phyloP scores from a whole-genome alignment of 208 protist genomes.

The Sergeia podlipaevii region DNA sequence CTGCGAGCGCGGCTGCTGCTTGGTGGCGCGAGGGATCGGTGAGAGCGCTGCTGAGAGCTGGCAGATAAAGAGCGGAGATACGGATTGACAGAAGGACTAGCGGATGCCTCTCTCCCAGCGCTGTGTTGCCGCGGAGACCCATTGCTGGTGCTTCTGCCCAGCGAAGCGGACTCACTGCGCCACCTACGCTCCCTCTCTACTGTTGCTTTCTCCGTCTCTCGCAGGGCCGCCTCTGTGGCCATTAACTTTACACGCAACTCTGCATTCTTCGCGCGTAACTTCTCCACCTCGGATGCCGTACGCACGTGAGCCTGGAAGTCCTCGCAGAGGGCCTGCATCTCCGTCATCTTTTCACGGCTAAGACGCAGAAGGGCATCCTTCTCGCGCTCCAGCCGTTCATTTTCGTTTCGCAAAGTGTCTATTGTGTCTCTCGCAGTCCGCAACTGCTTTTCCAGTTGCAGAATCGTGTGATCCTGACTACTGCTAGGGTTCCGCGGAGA shows the following conservation, averaged over 20 bases:
- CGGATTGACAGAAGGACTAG: constrained; percentile 18
- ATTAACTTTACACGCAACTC: constrained; percentile 40
- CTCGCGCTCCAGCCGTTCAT: constrained; percentile 52
- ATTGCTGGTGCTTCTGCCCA: too few species aligned
- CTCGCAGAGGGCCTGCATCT: constrained; percentile 81
- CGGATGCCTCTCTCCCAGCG: background rate
- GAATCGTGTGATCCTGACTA: background rate
- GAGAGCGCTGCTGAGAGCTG: constrained; percentile 6
- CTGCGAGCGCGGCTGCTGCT: background rate
- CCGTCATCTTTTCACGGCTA: constrained; percentile 77
- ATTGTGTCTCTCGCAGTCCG: constrained; percentile 1
- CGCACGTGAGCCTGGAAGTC: constrained; percentile 56
- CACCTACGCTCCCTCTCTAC: constrained; percentile 15
- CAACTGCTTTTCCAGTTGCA: constrained; percentile 14
- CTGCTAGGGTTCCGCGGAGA: background rate
- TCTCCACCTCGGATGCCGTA: constrained; percentile 35
- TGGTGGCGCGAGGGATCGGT: too few species aligned
- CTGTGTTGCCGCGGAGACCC: too few species aligned
- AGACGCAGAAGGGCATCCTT: constrained; percentile 57
- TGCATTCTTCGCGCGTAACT: constrained; percentile 37
- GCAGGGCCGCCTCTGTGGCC: constrained; percentile 33
- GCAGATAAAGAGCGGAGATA: constrained; percentile 25
- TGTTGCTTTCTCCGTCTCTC: constrained; percentile 21
- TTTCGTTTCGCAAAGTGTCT: constrained; percentile 28
- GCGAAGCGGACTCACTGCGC: background rate